Conservation (phyloP, 2,329 filamentous ascomycete species). For the Fusarium marasasianum region DNA sequence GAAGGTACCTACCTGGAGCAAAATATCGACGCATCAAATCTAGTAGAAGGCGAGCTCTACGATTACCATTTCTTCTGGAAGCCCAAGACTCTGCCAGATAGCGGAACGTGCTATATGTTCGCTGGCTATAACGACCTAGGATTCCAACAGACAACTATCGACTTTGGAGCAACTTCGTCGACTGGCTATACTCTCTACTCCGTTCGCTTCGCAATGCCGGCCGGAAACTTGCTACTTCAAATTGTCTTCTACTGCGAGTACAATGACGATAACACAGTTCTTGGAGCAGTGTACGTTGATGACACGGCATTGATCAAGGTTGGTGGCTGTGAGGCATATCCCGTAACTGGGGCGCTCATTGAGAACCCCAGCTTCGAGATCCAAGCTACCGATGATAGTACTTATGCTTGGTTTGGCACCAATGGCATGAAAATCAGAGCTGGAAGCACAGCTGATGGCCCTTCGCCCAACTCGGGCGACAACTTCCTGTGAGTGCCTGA, state of each 20-base stretch:
- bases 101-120: neutral
- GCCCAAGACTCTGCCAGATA: neutral
- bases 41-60: neutral
- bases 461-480: neutral
- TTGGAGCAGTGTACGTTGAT: neutral
- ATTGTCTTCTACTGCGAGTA: neutral
- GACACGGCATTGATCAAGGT: conserved; percentile 1
- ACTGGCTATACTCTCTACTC: conserved; percentile 1
- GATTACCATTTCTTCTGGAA: conserved; percentile 17
- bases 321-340: conserved; percentile 2
- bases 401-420: conserved; percentile 6
- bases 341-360: neutral
- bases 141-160: neutral
- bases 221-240: rapidly evolving
- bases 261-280: neutral
- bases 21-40: rapidly evolving
- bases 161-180: neutral
- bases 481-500: neutral
- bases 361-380: conserved; percentile 6
- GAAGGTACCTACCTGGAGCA: neutral
- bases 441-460: neutral
- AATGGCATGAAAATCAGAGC: neutral
- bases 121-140: neutral
- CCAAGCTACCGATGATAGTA: neutral
- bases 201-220: neutral